Base-by-base conservation (phyloP, 2,329 filamentous ascomycete species). In the Parastagonospora nodorum region DNA sequence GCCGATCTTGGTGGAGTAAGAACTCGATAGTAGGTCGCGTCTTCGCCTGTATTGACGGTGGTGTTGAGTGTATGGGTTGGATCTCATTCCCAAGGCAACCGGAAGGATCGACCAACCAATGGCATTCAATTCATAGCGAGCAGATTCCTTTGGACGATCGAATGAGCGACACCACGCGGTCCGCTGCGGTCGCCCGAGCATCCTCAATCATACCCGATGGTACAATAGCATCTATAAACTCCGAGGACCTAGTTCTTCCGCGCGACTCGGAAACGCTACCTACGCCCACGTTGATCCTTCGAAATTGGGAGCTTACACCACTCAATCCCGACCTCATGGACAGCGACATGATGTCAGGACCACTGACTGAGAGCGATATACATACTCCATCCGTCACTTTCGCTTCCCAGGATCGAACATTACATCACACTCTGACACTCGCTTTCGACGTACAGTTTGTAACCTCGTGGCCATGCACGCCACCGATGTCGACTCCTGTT, bases 1-100 rank as follows among this genome's bases (percentile, higher is more conserved):
- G 70, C 3, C 73, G 73, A 30, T 80, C 77, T 40, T 85, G 79
- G 76, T 85, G 82, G 82, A 84, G 81, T 61, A 84, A 83, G 61
- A 73, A 72, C 37, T 82, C 78, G 33, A 73, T 84, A 29, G 75
- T 83, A n/a, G 80, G 79, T 0, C 76, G 81, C 27, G 80, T 85
- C 1, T 51, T 85, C 27, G 78, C 78, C 30, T 75, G 77, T 36
- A 45, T 76, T 27, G 65, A 74, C 7, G 77, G 73, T 11, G 74
- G 77, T 5, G 69, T 71, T 31, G 79, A 81, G 44, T 82, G 78
- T 50, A 82, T 84, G 79, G 82, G 81, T 6, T 85, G 82, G 82
- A 73, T 83, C 4, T 74, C 74, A 8, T 71, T 77, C 15, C 50
- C 70, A 8, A 66, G 73, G 27, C 57, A 78, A 2, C 79, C 80